Percentiles rank a stretch among this genome's conserved stretches.
These are phyloP conservation scores for Metschnikowia amazonensis DNA, from an alignment of 805 yeast species.

Conservation along the genomic window DNA sequence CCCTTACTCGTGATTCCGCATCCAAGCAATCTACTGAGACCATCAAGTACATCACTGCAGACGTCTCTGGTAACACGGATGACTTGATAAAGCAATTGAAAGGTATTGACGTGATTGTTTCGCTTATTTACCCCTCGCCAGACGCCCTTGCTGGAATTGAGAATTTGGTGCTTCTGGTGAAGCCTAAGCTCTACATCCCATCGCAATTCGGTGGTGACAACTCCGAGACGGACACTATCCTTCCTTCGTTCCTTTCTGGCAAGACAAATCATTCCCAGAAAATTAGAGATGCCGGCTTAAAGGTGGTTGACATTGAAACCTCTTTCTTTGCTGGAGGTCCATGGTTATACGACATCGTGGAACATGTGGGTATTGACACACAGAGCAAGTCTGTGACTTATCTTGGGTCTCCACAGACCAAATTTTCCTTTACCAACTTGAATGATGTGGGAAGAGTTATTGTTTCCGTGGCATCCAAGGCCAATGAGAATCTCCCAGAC, in stretches of 20 bases:
- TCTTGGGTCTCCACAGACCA: constrained; percentile 38
- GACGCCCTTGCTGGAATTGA: constrained; percentile 33
- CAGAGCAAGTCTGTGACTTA: constrained; percentile 31
- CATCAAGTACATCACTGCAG: constrained; percentile 39
- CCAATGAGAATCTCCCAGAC: constrained; percentile 38
- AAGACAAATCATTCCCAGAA: constrained; percentile 36
- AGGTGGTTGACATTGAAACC: constrained; percentile 43
- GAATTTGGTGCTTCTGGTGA: constrained; percentile 34
- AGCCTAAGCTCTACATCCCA: constrained; percentile 53
- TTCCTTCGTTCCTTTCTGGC: constrained; percentile 32
- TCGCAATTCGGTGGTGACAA: constrained; percentile 57
- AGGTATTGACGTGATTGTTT: constrained; percentile 51
- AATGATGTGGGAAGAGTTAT: constrained; percentile 47
- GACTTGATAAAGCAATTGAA: constrained; percentile 31
- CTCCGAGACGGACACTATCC: constrained; percentile 19
- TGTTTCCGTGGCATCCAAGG: constrained; percentile 33
- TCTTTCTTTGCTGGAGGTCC: constrained; percentile 35
- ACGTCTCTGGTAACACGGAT: constrained; percentile 23
- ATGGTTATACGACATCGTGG: constrained; percentile 32
- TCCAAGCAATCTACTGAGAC: constrained; percentile 30
- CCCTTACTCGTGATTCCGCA: constrained; percentile 44
- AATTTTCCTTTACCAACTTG: constrained; percentile 16
- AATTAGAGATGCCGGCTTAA: constrained; percentile 43
- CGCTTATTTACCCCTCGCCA: constrained; percentile 36
- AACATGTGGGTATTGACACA: constrained; percentile 35